Percentiles rank a stretch among this genome's conserved stretches.
Conservation (phyloP, 495 filamentous ascomycete species). For the Acidiella bohemica region DNA sequence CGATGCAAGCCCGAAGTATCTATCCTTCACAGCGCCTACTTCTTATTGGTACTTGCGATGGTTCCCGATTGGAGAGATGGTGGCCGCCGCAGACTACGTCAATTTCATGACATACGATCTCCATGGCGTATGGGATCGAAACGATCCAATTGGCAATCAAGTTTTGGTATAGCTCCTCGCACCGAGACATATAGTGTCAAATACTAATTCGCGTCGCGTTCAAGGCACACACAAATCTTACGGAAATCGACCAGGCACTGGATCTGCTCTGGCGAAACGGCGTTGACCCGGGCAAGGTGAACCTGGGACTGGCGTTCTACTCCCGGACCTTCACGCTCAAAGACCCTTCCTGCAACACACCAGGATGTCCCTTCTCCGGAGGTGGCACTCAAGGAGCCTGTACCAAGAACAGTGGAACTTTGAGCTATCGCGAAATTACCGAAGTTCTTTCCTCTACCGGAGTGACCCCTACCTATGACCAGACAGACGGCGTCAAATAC, state of each 20-base stretch:
- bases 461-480: background rate
- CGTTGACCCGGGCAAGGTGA: background rate
- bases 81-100: constrained; percentile 35
- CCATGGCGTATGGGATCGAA: too few relatives aligned
- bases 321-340: background rate
- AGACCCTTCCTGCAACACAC: background rate
- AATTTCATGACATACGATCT: constrained; percentile 41
- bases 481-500: background rate
- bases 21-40: constrained; percentile 30
- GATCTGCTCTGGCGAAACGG: background rate
- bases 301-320: background rate
- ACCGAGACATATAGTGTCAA: too few relatives aligned
- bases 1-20: constrained; percentile 26
- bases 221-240: background rate
- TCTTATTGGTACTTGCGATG: constrained; percentile 34
- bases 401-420: background rate
- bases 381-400: background rate
- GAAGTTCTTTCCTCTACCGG: background rate
- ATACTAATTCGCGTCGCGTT: too few relatives aligned
- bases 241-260: background rate
- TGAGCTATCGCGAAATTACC: background rate
- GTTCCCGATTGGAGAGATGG: constrained; percentile 33
- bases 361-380: too few relatives aligned
- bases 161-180: too few relatives aligned
- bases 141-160: too few relatives aligned